phyloP scores from a whole-genome alignment of 768 basidiomycete genomes.

The Crepidotus variabilis region DNA sequence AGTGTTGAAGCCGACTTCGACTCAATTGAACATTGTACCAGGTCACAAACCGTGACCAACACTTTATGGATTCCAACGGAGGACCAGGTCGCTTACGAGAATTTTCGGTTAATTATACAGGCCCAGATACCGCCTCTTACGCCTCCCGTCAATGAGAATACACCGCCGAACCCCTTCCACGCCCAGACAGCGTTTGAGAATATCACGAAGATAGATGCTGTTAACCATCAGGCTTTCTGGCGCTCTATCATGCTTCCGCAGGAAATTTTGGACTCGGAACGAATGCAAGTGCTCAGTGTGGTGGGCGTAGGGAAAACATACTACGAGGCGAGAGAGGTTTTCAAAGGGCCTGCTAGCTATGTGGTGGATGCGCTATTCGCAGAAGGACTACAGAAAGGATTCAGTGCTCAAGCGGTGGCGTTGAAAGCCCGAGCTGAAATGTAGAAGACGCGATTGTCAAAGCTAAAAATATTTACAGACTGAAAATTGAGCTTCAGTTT shows the following conservation, averaged over 20 bases:
- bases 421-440: constrained; percentile 18
- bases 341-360: constrained; percentile 17
- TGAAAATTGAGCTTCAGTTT: neutral
- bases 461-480: too few relatives aligned
- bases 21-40: constrained; percentile 1
- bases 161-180: constrained; percentile 21
- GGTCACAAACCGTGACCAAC: constrained; percentile 24
- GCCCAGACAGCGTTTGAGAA: constrained; percentile 24
- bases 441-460: neutral
- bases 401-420: constrained; percentile 20
- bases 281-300: constrained; percentile 25
- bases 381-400: constrained; percentile 19
- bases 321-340: constrained; percentile 29
- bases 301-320: constrained; percentile 20
- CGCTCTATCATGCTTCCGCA: constrained; percentile 20
- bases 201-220: constrained; percentile 25
- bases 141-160: constrained; percentile 22
- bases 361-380: constrained; percentile 20
- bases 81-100: constrained; percentile 21
- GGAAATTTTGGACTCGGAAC: constrained; percentile 22
- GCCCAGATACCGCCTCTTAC: constrained; percentile 29
- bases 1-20: neutral
- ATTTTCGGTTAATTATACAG: constrained; percentile 21
- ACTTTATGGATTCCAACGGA: constrained; percentile 16
- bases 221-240: constrained; percentile 24